A percentile compares a stretch with the other conserved stretches of the same genome.
Evolutionary conservation across 116 monocot species (phyloP).

Genomic region (Iris pallida): DNA sequence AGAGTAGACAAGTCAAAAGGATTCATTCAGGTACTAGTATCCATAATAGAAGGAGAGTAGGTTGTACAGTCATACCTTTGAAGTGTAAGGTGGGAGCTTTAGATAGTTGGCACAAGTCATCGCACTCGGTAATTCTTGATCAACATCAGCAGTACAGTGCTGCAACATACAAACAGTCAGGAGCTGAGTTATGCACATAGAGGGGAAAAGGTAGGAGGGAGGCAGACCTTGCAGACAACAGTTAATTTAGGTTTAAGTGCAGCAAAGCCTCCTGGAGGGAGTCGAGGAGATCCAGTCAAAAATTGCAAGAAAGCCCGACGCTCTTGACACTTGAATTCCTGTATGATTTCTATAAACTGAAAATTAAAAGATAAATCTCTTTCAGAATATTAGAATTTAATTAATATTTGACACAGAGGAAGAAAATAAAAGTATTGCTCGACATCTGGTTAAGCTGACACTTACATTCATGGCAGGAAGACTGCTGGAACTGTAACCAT

Average conservation of each 20-base stretch:
- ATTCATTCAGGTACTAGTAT: not conserved
- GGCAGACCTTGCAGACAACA: constrained; percentile 62
- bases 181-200: not conserved
- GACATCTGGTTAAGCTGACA: not conserved
- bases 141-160: constrained; percentile 31
- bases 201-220: not conserved
- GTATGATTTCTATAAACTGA: constrained; percentile 67
- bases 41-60: not conserved
- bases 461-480: constrained; percentile 37
- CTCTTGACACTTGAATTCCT: constrained; percentile 36
- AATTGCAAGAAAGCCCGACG: constrained; percentile 68
- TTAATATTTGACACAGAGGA: not conserved
- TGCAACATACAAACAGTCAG: constrained; percentile 13
- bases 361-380: constrained; percentile 5
- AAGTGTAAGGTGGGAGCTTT: constrained; percentile 77
- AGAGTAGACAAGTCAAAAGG: not conserved
- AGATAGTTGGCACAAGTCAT: constrained; percentile 92
- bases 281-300: constrained; percentile 72
- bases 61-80: constrained; percentile 40
- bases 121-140: constrained; percentile 68
- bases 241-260: constrained; percentile 68
- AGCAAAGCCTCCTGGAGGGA: constrained; percentile 68
- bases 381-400: not conserved
- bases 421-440: not conserved
- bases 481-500: constrained; percentile 69